Base-by-base conservation (phyloP, 352 stramenopile genomes). In the Pythium guiyangense region DNA sequence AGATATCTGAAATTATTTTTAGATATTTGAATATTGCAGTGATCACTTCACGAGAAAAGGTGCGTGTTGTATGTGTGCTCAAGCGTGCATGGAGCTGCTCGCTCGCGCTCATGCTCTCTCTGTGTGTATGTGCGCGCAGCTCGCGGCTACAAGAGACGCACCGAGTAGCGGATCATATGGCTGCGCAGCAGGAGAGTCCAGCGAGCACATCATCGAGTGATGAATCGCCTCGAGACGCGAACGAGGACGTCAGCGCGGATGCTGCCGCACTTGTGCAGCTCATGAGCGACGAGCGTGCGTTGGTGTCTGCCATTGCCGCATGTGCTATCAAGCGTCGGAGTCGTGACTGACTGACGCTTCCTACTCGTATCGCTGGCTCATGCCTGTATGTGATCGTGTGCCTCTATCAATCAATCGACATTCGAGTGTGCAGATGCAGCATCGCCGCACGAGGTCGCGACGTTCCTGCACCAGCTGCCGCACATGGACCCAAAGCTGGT, bases 401-500 rank as follows among this genome's bases (percentile, higher is more conserved):
- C 43, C 10, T 39, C 18, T 52, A 2, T 45, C 39, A 18, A 43
- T 20, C 37, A 18, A 42, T 42, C 39, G 39, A 6, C 17, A 43
- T 20, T 5, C 37, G 37, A n/a, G 37, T 8, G 15, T 22, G 10
- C 27, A 84, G 74, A 63, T 31, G 61, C 67, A 22, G 76, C 72
- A 29, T 63, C 70, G 6, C 78, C 81, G 2, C 77, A 74, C 25
- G 73, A 87, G 17, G 74, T 91, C 31, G 81, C 81, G 1, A 64
- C 83, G 31, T 87, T 82, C 49, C 49, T 92, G 43, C 79, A 86
- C 46, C 67, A 85, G 51, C 73, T 84, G 57, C 77, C 77, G 26
- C 79, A 89, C 59, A 65, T 77, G 11, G 77, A 92, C 61, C 73
- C 73, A 0, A 82, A 84, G 63, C 82, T 86, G 79, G 81, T 86